Percentiles rank a stretch among this genome's conserved stretches.
phyloP scores from a whole-genome alignment of 2,329 filamentous ascomycete species.

The Parasarocladium wereldwijsianum region DNA sequence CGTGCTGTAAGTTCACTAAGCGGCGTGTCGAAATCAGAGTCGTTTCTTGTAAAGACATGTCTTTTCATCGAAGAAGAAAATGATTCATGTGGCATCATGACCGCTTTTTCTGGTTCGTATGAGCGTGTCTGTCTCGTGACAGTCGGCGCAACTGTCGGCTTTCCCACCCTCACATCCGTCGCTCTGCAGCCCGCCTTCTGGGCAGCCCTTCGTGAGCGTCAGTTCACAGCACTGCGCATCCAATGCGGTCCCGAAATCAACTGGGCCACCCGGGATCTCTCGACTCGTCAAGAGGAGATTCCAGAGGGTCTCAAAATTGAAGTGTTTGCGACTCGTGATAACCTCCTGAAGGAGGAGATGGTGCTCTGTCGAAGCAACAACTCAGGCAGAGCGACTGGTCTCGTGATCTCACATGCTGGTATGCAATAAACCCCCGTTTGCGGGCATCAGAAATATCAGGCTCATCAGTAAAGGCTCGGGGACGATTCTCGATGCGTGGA shows the following conservation, averaged over 20 bases:
- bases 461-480: conserved; percentile 64
- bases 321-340: conserved; percentile 17
- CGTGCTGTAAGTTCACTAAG: no score
- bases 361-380: conserved; percentile 30
- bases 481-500: conserved; percentile 71
- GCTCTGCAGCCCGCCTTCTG: conserved; percentile 51
- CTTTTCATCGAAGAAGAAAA: no score
- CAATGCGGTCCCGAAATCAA: conserved; percentile 63
- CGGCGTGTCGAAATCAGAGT: no score
- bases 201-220: conserved; percentile 35
- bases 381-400: conserved; percentile 40
- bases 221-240: conserved; percentile 59
- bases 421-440: conserved; percentile 13
- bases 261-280: conserved; percentile 15
- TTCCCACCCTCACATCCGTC: conserved; percentile 54
- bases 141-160: conserved; percentile 81
- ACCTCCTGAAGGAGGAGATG: conserved; percentile 34
- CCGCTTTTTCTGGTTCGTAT: conserved; percentile 1
- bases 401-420: conserved; percentile 87
- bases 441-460: background rate
- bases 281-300: conserved; percentile 9
- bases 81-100: conserved; percentile 5
- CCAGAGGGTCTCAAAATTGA: conserved; percentile 13
- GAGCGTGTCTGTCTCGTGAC: conserved; percentile 61
- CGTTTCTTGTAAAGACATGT: no score